Percentiles rank a stretch among this genome's conserved stretches.
Conservation (phyloP, 495 filamentous ascomycete genomes). For the Hypomontagnella monticulosa region DNA sequence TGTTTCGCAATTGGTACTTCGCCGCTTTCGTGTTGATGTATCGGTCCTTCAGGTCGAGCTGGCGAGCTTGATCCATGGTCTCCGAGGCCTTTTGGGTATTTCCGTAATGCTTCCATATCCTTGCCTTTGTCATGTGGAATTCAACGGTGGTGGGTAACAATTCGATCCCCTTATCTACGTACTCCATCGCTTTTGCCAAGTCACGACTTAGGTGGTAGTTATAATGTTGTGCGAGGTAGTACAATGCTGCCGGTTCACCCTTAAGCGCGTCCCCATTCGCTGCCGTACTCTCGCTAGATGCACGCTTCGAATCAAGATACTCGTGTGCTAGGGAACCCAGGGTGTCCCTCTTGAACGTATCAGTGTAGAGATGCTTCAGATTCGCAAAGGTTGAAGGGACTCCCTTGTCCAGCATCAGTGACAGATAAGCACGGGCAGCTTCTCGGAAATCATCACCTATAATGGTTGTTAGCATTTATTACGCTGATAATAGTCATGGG, state of each 20-base stretch:
- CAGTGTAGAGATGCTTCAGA: conserved; percentile 87
- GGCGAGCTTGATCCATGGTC: conserved; percentile 87
- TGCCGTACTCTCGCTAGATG: conserved; percentile 52
- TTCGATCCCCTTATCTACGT: conserved; percentile 84
- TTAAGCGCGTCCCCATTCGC: conserved; percentile 66
- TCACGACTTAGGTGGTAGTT: conserved; percentile 90
- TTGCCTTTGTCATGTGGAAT: conserved; percentile 92
- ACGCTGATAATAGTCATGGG: neutral
- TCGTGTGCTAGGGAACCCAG: conserved; percentile 81
- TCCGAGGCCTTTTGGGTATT: conserved; percentile 81
- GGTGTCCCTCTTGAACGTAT: conserved; percentile 75
- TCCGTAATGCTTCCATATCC: conserved; percentile 93
- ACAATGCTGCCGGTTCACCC: conserved; percentile 80
- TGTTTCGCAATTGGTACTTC: conserved; percentile 94
- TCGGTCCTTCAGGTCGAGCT: conserved; percentile 86
- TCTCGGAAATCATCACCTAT: conserved; percentile 79
- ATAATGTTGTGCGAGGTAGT: conserved; percentile 97
- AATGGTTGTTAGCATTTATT: conserved; percentile 22
- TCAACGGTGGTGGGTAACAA: conserved; percentile 82
- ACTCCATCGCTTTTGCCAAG: conserved; percentile 79
- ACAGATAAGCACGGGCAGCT: conserved; percentile 82
- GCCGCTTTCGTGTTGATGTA: conserved; percentile 99
- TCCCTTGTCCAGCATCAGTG: conserved; percentile 91
- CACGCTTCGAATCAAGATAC: conserved; percentile 68
- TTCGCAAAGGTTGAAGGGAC: conserved; percentile 96